Conservation (phyloP, 2,329 filamentous ascomycete species). For the Paraconiothyrium brasiliense region DNA sequence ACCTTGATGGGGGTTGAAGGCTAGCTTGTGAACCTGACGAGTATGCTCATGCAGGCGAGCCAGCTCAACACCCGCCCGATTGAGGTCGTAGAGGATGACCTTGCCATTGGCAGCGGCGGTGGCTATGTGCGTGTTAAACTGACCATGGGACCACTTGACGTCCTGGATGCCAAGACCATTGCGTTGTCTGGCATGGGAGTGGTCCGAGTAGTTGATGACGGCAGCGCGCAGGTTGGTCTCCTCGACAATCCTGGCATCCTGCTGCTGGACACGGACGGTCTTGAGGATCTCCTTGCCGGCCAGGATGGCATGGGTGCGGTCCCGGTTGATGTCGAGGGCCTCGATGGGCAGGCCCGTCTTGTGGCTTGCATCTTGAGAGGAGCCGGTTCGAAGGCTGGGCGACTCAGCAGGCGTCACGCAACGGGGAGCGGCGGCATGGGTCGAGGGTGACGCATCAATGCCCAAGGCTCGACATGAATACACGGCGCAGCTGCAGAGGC, state of each 20-base stretch:
- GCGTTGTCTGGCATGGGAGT: conserved; percentile 60
- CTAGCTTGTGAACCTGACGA: conserved; percentile 71
- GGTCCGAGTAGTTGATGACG: conserved; percentile 66
- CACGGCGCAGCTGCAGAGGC: conserved; percentile 3
- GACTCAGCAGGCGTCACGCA: conserved; percentile 22
- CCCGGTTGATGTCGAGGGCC: conserved; percentile 70
- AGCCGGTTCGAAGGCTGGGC: conserved; percentile 54
- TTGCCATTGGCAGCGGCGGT: conserved; percentile 72
- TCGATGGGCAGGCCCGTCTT: conserved; percentile 71
- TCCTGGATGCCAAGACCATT: conserved; percentile 71
- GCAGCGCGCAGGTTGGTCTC: conserved; percentile 71
- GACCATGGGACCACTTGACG: conserved; percentile 73
- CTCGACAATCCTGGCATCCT: conserved; percentile 66
- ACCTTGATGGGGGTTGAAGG: conserved; percentile 70
- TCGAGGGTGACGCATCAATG: conserved; percentile 16
- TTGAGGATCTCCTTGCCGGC: conserved; percentile 73
- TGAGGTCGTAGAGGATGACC: conserved; percentile 71
- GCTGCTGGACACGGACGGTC: conserved; percentile 63
- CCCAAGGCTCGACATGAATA: not conserved
- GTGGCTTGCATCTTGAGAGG: conserved; percentile 66
- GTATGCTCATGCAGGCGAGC: conserved; percentile 71
- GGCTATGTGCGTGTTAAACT: conserved; percentile 67
- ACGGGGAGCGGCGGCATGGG: not conserved
- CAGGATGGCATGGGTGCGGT: conserved; percentile 70
- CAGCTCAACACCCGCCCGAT: conserved; percentile 67